Evolutionary conservation across 257 asterid species (phyloP).

Genomic region (Solanum sejunctum): DNA sequence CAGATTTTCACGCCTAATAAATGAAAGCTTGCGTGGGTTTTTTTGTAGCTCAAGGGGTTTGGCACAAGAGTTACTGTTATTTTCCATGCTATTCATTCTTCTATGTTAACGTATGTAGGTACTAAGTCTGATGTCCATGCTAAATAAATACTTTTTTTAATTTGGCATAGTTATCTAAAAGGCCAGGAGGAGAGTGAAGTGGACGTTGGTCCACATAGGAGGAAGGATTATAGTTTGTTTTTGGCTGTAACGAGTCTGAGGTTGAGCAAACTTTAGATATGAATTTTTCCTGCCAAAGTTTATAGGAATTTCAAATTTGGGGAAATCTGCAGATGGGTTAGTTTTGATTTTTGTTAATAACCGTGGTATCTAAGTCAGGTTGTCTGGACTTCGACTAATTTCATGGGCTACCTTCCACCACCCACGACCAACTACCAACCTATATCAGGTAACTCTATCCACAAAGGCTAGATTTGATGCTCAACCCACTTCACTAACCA

Average conservation of each 20-base stretch:
- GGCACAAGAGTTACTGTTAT: background rate
- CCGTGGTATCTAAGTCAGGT: background rate
- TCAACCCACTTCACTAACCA: background rate
- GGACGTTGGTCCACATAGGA: background rate
- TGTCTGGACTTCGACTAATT: background rate
- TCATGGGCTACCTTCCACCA: background rate
- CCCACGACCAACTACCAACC: too few relatives aligned
- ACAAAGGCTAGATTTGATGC: background rate
- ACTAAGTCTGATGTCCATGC: background rate
- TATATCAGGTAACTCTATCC: background rate
- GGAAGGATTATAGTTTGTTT: background rate
- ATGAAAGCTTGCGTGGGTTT: background rate
- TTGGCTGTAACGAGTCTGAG: background rate
- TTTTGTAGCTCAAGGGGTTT: background rate
- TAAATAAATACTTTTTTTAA: background rate
- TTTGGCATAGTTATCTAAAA: background rate
- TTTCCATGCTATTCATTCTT: background rate
- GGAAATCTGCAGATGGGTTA: background rate
- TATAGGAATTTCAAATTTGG: background rate
- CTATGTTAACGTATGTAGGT: background rate
- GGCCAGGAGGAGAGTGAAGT: background rate
- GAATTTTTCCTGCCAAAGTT: background rate
- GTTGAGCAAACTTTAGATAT: background rate
- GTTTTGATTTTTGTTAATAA: background rate
- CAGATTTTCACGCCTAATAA: background rate